Percentiles rank a stretch among this genome's conserved stretches.
Evolutionary conservation across 2,329 filamentous ascomycete genomes (phyloP).

Genomic region (Chrysosporium keratinophilum): DNA sequence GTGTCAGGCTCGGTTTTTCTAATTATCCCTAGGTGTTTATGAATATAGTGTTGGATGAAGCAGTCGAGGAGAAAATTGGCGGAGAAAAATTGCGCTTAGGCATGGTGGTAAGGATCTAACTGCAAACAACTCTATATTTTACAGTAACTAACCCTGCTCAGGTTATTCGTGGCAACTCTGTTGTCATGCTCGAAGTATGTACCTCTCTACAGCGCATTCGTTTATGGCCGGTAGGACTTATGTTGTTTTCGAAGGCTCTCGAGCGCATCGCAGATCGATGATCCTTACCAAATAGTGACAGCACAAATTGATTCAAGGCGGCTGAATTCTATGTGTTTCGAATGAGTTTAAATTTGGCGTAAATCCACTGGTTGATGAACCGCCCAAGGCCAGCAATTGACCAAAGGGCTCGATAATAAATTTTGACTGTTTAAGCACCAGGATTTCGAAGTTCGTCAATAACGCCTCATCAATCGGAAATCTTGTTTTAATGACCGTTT

Average conservation of each 20-base stretch:
- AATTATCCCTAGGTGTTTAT: constrained; percentile 67
- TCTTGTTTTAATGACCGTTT: too few species aligned
- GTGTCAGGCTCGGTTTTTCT: background rate
- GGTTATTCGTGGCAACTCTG: constrained; percentile 95
- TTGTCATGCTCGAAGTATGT: constrained; percentile 83
- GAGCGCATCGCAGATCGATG: constrained; percentile 38
- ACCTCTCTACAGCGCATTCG: background rate
- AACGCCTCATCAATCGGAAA: too few species aligned
- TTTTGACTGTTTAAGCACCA: too few species aligned
- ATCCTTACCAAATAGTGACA: constrained; percentile 5
- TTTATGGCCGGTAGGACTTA: background rate
- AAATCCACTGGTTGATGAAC: too few species aligned
- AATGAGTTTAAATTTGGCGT: too few species aligned
- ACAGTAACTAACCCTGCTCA: constrained; percentile 26
- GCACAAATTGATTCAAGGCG: too few species aligned
- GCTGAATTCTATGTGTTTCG: too few species aligned
- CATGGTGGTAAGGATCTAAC: constrained; percentile 60
- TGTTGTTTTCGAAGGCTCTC: constrained; percentile 24
- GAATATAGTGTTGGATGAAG: constrained; percentile 95
- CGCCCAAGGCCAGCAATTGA: too few species aligned
- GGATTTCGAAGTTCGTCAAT: too few species aligned
- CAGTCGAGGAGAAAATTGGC: constrained; percentile 84
- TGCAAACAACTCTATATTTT: background rate
- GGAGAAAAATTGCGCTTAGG: constrained; percentile 84
- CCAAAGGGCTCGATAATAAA: too few species aligned